Evolutionary conservation across 805 yeast genomes (phyloP).

Genomic region (Ogataea nonfermentans): DNA sequence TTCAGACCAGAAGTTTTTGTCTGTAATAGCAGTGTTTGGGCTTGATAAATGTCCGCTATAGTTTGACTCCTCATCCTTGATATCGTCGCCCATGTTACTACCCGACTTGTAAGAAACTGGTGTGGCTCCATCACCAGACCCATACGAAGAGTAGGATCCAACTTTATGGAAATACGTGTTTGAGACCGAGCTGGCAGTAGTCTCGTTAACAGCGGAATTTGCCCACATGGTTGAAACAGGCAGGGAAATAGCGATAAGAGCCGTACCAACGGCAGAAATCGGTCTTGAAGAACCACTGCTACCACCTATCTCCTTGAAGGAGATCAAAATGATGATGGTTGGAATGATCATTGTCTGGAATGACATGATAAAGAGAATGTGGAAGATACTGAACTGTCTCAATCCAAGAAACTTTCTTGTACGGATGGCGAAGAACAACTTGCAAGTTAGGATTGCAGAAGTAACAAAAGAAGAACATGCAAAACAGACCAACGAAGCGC

Average conservation of each 20-base stretch:
- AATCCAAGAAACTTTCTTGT: constrained; percentile 76
- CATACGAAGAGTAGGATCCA: constrained; percentile 13
- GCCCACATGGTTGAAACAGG: constrained; percentile 94
- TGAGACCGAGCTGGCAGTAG: constrained; percentile 40
- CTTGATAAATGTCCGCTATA: constrained; percentile 8
- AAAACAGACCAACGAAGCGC: constrained; percentile 60
- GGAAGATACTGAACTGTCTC: constrained; percentile 78
- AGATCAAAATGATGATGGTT: constrained; percentile 59
- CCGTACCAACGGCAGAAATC: constrained; percentile 51
- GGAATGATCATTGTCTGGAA: constrained; percentile 82
- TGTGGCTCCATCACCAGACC: constrained; percentile 13
- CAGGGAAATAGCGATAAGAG: constrained; percentile 66
- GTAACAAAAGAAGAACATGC: constrained; percentile 65
- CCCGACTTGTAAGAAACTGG: constrained; percentile 14
- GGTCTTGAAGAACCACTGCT: constrained; percentile 26
- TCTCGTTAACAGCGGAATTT: constrained; percentile 53
- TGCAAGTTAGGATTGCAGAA: constrained; percentile 59
- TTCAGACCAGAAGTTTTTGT: constrained; percentile 31
- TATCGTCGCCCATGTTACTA: constrained; percentile 8
- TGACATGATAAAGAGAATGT: constrained; percentile 76
- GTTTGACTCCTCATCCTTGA: constrained; percentile 17
- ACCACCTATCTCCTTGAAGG: constrained; percentile 40
- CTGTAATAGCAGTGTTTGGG: constrained; percentile 23
- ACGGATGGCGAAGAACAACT: constrained; percentile 65
- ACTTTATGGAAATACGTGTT: constrained; percentile 25